Evolutionary conservation across 1,139 yeast genomes (phyloP), one percentile per base, ranked within the genome.

Genomic region (Pichia sp.): DNA sequence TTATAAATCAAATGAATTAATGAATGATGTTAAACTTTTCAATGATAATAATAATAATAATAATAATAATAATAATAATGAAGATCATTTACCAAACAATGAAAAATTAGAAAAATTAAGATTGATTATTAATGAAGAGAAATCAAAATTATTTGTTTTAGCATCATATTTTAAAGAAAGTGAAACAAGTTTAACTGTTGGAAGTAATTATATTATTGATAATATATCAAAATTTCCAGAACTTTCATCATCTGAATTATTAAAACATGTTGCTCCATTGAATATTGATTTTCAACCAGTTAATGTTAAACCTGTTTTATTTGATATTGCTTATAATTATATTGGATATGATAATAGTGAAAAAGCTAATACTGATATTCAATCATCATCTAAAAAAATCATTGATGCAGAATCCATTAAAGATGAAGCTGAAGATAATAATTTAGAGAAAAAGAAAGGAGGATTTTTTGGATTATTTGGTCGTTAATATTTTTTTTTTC

Each of bases 241-340:
- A 26, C 60, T 63, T 9, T 58, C 69, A 3, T 54, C 67, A 5
- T 65, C 64, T 3, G 60, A 66, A 20, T 61, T 69, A 12, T 56
- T 78, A 38, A 55, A 63, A 4, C 67, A 68, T 38, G 61, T 82
- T 44, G 78, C 76, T 33, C 77, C 80, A 48, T 53, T 76, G 36
- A 68, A 70, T 24, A 31, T 55, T 10, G 42, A 47, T 20, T 66
- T 71, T 16, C 60, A 63, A 16, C 85, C 95, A 2, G 75, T 85
- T 2, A 72, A 80, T 48, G 77, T 83, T 48, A 90, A 90, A 64
- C 96, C 97, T 0, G 95, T 89, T 8, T 74, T 89, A 57, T 90
- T 87, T 59, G 97, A 90, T 62, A 71, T 87, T 57, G 97, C 95
- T 0, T 89, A 71, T 68, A 89, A 89, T 62, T 89, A 86, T 59